Percentiles rank a stretch among this genome's conserved stretches.
Conservation (phyloP, 768 basidiomycete genomes). For the Boletus rufocinnamomeus region DNA sequence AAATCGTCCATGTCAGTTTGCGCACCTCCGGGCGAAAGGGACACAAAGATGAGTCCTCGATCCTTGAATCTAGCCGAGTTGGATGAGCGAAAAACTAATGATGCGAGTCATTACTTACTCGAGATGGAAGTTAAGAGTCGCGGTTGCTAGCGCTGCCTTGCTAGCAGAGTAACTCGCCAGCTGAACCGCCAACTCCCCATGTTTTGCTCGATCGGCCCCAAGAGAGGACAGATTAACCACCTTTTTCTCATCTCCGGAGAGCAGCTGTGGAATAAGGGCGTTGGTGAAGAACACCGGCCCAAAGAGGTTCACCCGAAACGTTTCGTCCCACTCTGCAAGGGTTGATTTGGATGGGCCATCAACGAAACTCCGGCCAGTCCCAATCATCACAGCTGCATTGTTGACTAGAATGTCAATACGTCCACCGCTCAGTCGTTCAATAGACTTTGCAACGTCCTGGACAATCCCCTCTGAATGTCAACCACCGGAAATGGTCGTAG, state of each 20-base stretch:
- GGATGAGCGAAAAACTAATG: not conserved
- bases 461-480: not conserved
- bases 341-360: slow-evolving; percentile 9
- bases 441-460: slow-evolving; percentile 1
- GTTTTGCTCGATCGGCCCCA: slow-evolving; percentile 6
- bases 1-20: slow-evolving; percentile 11
- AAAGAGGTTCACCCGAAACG: slow-evolving; percentile 9
- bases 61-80: slow-evolving; percentile 3
- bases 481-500: not conserved
- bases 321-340: slow-evolving; percentile 11
- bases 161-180: slow-evolving; percentile 11
- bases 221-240: slow-evolving; percentile 8
- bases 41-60: slow-evolving; percentile 4
- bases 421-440: slow-evolving; percentile 3
- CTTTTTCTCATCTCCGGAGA: slow-evolving; percentile 3
- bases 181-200: slow-evolving; percentile 1
- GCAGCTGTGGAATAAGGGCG: slow-evolving; percentile 6
- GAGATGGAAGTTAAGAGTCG: slow-evolving; percentile 9
- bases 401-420: slow-evolving; percentile 5
- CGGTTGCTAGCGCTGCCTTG: slow-evolving; percentile 7
- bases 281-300: slow-evolving; percentile 12
- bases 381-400: slow-evolving; percentile 7
- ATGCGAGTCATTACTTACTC: not conserved
- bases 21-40: slow-evolving; percentile 8
- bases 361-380: slow-evolving; percentile 3